Percentiles rank a stretch among this genome's conserved stretches.
These are phyloP conservation scores for Calonectria naviculata DNA, from an alignment of 2,329 filamentous ascomycete species.

Conservation along the genomic window DNA sequence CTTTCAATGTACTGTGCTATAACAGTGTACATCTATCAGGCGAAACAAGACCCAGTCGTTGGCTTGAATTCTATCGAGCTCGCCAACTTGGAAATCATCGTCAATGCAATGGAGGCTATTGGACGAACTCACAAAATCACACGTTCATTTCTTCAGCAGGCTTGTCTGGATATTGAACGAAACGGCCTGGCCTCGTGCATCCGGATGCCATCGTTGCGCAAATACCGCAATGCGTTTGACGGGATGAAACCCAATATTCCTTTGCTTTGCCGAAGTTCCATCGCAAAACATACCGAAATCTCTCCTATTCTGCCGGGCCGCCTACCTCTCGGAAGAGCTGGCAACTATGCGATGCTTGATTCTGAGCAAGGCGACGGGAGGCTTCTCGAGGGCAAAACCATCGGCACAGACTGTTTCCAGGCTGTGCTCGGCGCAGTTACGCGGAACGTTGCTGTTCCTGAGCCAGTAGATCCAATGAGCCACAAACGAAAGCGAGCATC, in stretches of 20 bases:
- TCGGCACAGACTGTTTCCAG: constrained; percentile 44
- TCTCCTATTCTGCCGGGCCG: constrained; percentile 57
- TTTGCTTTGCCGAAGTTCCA: constrained; percentile 56
- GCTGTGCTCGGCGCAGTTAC: constrained; percentile 46
- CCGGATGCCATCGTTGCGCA: constrained; percentile 48
- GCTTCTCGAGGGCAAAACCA: background rate
- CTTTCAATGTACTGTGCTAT: constrained; percentile 89
- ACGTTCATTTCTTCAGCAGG: constrained; percentile 85
- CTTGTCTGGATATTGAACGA: constrained; percentile 81
- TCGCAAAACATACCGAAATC: constrained; percentile 54
- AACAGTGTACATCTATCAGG: constrained; percentile 84
- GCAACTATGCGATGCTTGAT: background rate
- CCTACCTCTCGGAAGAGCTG: constrained; percentile 49
- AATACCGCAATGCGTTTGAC: constrained; percentile 44
- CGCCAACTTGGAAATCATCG: constrained; percentile 76
- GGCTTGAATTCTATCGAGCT: constrained; percentile 60
- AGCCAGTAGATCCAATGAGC: constrained; percentile 24
- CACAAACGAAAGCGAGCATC: constrained; percentile 49
- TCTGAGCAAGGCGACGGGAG: background rate
- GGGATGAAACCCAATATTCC: constrained; percentile 55
- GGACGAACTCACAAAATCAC: constrained; percentile 81
- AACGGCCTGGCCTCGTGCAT: constrained; percentile 53
- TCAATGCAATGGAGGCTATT: constrained; percentile 82
- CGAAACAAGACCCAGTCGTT: constrained; percentile 73
- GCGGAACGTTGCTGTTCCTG: constrained; percentile 40